These are phyloP conservation scores for Penicillium crystallinum DNA, from an alignment of 495 filamentous ascomycete species.

Conservation along the genomic window DNA sequence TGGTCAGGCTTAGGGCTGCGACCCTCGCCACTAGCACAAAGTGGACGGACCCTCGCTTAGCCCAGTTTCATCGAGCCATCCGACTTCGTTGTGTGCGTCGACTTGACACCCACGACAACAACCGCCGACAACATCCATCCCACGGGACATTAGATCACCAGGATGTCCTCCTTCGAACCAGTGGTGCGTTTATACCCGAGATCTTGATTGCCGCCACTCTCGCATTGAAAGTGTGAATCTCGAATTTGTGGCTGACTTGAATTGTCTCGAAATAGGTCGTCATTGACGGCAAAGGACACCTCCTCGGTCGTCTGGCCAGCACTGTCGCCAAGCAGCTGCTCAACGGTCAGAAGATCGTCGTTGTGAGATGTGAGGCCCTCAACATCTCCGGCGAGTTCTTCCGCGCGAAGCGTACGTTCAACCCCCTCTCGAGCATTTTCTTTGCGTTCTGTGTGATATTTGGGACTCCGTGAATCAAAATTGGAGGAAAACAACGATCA, in stretches of 20 bases:
- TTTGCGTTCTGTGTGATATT: slow-evolving; percentile 9
- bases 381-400: slow-evolving; percentile 99
- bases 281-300: slow-evolving; percentile 99
- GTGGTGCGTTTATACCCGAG: slow-evolving; percentile 64
- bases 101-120: slow-evolving; percentile 47
- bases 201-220: slow-evolving; percentile 2
- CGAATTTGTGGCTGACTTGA: slow-evolving; percentile 27
- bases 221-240: slow-evolving; percentile 10
- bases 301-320: slow-evolving; percentile 97
- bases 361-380: slow-evolving; percentile 96
- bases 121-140: slow-evolving; percentile 46
- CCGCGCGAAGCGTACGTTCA: slow-evolving; percentile 94
- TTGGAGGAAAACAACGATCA: slow-evolving; percentile 4
- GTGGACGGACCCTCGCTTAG: slow-evolving; percentile 35
- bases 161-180: slow-evolving; percentile 96
- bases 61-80: slow-evolving; percentile 37
- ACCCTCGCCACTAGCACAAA: slow-evolving; percentile 39
- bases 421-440: slow-evolving; percentile 17
- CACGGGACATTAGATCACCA: slow-evolving; percentile 53
- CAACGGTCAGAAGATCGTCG: slow-evolving; percentile 98
- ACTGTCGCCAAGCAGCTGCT: slow-evolving; percentile 99
- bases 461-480: neutral
- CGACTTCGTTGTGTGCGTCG: slow-evolving; percentile 46
- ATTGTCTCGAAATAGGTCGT: slow-evolving; percentile 60
- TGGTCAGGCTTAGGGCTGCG: slow-evolving; percentile 37